Conservation (phyloP, 345 rosid species). For the Psidium friedrichsthalianum region DNA sequence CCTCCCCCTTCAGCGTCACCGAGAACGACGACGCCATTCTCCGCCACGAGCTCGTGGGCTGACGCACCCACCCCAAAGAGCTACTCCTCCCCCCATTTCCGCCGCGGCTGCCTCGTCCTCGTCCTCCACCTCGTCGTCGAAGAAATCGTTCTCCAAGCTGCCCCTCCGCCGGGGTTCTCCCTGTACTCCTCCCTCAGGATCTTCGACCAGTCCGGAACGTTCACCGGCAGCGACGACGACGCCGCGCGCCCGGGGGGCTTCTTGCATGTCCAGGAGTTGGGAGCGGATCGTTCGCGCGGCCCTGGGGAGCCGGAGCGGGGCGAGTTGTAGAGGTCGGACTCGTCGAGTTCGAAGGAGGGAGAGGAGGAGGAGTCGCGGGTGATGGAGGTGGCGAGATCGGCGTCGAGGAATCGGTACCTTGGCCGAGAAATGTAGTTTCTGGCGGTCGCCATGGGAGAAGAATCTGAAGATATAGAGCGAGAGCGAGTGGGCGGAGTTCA, state of each 20-base stretch:
- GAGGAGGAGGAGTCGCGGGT: not conserved
- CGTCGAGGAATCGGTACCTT: not conserved
- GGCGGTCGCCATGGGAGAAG: not conserved
- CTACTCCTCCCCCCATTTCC: not conserved
- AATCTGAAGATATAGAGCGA: too few species aligned
- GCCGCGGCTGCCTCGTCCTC: not conserved
- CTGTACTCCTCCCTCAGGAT: conserved; percentile 8
- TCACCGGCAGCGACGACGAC: conserved; percentile 7
- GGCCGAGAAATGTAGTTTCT: not conserved
- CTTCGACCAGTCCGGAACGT: conserved; percentile 13
- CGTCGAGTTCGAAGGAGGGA: not conserved
- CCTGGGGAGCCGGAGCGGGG: not conserved
- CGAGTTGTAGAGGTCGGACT: conserved; percentile 1
- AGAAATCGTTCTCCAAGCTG: not conserved
- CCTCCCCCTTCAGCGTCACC: conserved; percentile 10
- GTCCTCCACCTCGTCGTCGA: not conserved
- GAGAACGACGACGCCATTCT: conserved; percentile 2
- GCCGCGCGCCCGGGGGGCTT: not conserved
- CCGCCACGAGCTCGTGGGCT: conserved; percentile 6
- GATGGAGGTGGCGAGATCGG: not conserved
- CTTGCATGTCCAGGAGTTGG: not conserved
- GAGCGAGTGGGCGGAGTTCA: not conserved
- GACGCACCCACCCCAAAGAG: conserved; percentile 3
- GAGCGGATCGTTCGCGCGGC: not conserved
- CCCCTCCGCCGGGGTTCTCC: not conserved